A percentile compares a stretch with the other conserved stretches of the same genome.
These are phyloP conservation scores for Arthrobotrys pseudoclavata DNA, from an alignment of 2,329 filamentous ascomycete species.

Conservation along the genomic window DNA sequence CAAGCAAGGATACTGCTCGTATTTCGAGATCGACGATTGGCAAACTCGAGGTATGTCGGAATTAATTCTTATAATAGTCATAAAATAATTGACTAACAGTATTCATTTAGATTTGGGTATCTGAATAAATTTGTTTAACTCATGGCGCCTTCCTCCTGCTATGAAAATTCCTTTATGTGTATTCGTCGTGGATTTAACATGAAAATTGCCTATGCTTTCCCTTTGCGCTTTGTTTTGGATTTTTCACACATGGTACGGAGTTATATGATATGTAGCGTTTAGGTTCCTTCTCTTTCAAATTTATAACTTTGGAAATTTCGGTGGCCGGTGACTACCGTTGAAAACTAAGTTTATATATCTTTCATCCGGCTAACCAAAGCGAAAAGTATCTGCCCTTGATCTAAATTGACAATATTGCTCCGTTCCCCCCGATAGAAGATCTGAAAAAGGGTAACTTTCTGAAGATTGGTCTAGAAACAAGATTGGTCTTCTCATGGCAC, in stretches of 20 bases:
- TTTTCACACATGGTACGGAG: background rate
- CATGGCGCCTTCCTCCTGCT: background rate
- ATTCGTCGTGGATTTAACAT: background rate
- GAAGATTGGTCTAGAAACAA: too few species aligned
- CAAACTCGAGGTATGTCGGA: slow-evolving; percentile 86
- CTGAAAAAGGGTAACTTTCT: too few species aligned
- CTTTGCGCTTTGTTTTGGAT: background rate
- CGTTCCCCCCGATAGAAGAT: too few species aligned
- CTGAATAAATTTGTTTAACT: slow-evolving; percentile 8
- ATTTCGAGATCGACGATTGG: slow-evolving; percentile 84
- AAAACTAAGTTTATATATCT: background rate
- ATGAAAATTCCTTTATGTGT: background rate
- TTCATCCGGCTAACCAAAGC: too few species aligned
- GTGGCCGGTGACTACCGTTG: background rate
- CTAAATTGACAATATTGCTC: too few species aligned
- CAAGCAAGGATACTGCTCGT: slow-evolving; percentile 76
- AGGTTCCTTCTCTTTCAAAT: background rate
- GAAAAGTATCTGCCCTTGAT: too few species aligned
- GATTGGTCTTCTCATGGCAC: too few species aligned
- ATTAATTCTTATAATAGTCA: background rate
- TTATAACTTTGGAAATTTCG: background rate
- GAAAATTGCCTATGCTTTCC: background rate
- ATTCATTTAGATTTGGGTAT: slow-evolving; percentile 43
- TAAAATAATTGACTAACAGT: background rate
- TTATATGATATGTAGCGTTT: slow-evolving; percentile 12